These are phyloP conservation scores for Termitomyces eurrhizus DNA, from an alignment of 768 basidiomycete genomes.

Conservation along the genomic window DNA sequence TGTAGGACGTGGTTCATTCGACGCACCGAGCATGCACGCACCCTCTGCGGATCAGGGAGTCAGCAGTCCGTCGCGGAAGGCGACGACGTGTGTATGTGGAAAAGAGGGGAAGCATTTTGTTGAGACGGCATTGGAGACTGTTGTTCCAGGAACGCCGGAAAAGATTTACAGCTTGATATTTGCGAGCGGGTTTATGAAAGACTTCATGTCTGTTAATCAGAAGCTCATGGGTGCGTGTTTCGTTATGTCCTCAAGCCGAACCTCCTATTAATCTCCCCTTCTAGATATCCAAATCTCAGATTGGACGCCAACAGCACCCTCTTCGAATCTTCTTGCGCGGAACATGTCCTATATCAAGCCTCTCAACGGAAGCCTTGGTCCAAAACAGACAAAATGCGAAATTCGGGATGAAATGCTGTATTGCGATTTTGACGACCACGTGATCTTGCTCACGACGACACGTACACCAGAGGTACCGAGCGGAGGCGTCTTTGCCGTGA, in stretches of 20 bases:
- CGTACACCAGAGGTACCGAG: conserved; percentile 93
- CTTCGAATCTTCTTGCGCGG: conserved; percentile 69
- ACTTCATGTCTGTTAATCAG: conserved; percentile 88
- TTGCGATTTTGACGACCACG: conserved; percentile 80
- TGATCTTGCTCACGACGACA: conserved; percentile 84
- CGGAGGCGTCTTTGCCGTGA: conserved; percentile 89
- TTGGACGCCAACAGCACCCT: conserved; percentile 70
- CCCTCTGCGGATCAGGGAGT: conserved; percentile 17
- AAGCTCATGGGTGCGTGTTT: conserved; percentile 73
- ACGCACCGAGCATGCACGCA: conserved; percentile 15
- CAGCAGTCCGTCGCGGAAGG: conserved; percentile 35
- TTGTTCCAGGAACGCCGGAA: conserved; percentile 89
- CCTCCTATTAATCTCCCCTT: background rate
- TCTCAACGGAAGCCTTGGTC: conserved; percentile 81
- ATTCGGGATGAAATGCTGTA: conserved; percentile 81
- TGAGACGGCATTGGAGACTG: conserved; percentile 72
- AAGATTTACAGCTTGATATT: conserved; percentile 96
- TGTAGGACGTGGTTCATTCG: conserved; percentile 34
- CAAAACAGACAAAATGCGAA: conserved; percentile 94
- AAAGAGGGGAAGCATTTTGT: conserved; percentile 63
- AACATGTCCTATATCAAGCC: conserved; percentile 98
- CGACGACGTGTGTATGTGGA: conserved; percentile 73
- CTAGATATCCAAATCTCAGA: conserved; percentile 94
- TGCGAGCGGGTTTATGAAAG: conserved; percentile 92
- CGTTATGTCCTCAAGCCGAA: background rate